These are phyloP conservation scores for Streptanthus diversifolius DNA, from an alignment of 345 rosid genomes.

Conservation along the genomic window DNA sequence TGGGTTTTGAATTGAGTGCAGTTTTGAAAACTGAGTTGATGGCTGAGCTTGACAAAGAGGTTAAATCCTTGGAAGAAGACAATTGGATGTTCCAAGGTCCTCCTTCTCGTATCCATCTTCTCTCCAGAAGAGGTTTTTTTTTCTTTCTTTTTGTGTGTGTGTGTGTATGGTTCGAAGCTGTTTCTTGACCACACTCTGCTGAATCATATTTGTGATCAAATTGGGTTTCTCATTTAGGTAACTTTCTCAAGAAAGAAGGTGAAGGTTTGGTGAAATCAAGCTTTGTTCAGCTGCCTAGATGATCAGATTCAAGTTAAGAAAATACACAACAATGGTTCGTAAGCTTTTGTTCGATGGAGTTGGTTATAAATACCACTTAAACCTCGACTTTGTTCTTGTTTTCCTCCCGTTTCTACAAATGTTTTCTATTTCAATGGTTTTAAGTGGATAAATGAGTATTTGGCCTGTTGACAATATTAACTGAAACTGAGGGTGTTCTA, in stretches of 20 bases:
- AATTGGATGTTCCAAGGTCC: slow-evolving; percentile 92
- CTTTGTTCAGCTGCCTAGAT: slow-evolving; percentile 23
- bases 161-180: no score
- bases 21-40: slow-evolving; percentile 77
- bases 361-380: background rate
- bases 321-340: background rate
- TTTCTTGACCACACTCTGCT: background rate
- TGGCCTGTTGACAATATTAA: no score
- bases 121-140: slow-evolving; percentile 54
- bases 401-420: no score
- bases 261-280: slow-evolving; percentile 13
- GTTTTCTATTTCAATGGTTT: no score
- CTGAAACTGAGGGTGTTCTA: no score
- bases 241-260: slow-evolving; percentile 17
- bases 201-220: background rate
- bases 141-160: no score
- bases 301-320: background rate
- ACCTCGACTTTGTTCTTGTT: background rate
- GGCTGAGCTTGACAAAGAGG: slow-evolving; percentile 70
- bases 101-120: slow-evolving; percentile 75
- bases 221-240: slow-evolving; percentile 16
- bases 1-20: slow-evolving; percentile 35
- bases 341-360: background rate
- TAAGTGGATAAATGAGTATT: no score
- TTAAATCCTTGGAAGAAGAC: slow-evolving; percentile 86